These are phyloP conservation scores for Aspergillus oerlinghausenensis DNA, from an alignment of 2,329 filamentous ascomycete species.

Conservation along the genomic window DNA sequence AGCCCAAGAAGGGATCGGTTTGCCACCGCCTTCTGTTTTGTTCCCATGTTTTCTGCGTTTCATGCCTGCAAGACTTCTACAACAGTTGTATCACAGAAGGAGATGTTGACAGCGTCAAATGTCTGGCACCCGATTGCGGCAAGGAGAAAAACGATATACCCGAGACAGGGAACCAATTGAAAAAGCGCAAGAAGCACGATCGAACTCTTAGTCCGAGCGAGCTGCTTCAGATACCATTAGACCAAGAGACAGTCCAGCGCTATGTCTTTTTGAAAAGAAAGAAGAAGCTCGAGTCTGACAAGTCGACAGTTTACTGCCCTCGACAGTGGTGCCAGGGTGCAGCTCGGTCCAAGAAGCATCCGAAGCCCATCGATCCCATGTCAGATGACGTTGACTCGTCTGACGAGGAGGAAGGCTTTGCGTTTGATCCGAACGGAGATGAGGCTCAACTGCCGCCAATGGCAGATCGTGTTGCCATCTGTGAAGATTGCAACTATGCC, in stretches of 20 bases:
- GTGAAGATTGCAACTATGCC: slow-evolving; percentile 82
- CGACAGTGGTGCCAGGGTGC: slow-evolving; percentile 89
- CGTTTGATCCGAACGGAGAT: slow-evolving; percentile 41
- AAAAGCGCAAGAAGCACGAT: slow-evolving; percentile 57
- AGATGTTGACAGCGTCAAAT: slow-evolving; percentile 72
- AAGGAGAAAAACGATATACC: slow-evolving; percentile 48
- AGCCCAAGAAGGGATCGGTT: slow-evolving; percentile 79
- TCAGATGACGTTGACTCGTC: slow-evolving; percentile 47
- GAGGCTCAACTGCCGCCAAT: slow-evolving; percentile 43
- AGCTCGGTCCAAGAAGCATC: slow-evolving; percentile 69
- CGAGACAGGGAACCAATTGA: slow-evolving; percentile 19
- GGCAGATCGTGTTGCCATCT: slow-evolving; percentile 71
- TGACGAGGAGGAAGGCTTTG: slow-evolving; percentile 47
- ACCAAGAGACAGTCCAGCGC: slow-evolving; percentile 69
- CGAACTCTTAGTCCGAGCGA: slow-evolving; percentile 75
- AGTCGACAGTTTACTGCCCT: slow-evolving; percentile 87
- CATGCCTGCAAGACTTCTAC: slow-evolving; percentile 89
- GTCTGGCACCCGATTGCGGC: slow-evolving; percentile 73
- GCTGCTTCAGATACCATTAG: slow-evolving; percentile 69
- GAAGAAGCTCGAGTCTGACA: slow-evolving; percentile 84
- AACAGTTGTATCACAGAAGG: slow-evolving; percentile 82
- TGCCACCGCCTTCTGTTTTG: slow-evolving; percentile 83
- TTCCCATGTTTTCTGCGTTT: slow-evolving; percentile 82
- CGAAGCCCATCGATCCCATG: slow-evolving; percentile 64
- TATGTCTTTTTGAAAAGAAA: slow-evolving; percentile 92